A percentile compares a stretch with the other conserved stretches of the same genome.
Conservation (phyloP, 2,329 filamentous ascomycete genomes). For the Rhynchosporium agropyri region DNA sequence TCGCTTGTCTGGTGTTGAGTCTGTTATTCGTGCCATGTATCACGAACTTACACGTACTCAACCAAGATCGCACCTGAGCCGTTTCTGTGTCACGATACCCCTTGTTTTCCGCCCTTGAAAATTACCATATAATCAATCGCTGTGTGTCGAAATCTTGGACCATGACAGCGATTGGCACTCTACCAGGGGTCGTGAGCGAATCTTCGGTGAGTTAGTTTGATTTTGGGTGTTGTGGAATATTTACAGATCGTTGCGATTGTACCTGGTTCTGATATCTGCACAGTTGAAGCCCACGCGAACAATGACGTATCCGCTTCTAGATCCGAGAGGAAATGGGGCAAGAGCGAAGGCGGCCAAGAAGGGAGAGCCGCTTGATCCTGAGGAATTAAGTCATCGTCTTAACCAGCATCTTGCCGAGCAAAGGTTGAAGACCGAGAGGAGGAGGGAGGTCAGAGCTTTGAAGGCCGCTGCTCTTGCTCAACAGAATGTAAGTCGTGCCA, state of each 20-base stretch:
- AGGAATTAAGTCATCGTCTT: conserved; percentile 57
- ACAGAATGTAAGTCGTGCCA: conserved; percentile 19
- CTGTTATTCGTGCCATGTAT: conserved; percentile 16
- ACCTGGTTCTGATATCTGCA: conserved; percentile 18
- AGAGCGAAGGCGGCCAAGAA: conserved; percentile 35
- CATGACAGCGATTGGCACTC: conserved; percentile 14
- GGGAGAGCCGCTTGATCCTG: conserved; percentile 52
- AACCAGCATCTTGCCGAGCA: conserved; percentile 54
- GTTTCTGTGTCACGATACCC: conserved; percentile 12
- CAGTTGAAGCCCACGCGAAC: conserved; percentile 34
- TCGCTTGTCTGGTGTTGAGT: not conserved
- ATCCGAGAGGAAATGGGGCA: conserved; percentile 25
- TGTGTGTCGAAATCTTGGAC: not conserved
- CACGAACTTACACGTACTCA: conserved; percentile 13
- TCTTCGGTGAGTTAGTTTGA: conserved; percentile 12
- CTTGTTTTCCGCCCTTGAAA: conserved; percentile 2
- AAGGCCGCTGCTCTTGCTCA: conserved; percentile 27
- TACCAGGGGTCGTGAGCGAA: conserved; percentile 10
- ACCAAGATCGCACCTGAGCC: conserved; percentile 12
- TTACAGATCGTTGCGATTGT: too few relatives aligned
- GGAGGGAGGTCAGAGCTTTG: conserved; percentile 30
- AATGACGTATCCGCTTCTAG: conserved; percentile 36
- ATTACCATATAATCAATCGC: not conserved
- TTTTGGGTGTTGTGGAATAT: too few relatives aligned
- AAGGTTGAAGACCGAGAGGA: conserved; percentile 44